phyloP scores from a whole-genome alignment of 495 filamentous ascomycete species.

The Penicillium taxi region DNA sequence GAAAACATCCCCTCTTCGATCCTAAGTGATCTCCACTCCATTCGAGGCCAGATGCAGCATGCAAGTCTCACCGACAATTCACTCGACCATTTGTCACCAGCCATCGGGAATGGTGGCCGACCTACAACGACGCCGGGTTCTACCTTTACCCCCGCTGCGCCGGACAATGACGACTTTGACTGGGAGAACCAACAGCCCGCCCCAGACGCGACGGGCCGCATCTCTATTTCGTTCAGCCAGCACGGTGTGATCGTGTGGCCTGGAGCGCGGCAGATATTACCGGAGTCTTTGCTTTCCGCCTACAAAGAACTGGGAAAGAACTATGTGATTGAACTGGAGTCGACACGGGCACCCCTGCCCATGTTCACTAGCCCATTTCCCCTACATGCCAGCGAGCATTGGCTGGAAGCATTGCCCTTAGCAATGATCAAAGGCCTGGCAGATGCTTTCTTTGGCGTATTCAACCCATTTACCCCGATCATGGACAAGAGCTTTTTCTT shows the following conservation, averaged over 20 bases:
- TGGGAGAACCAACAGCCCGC: conserved; percentile 25
- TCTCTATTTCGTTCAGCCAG: conserved; percentile 43
- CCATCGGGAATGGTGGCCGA: conserved; percentile 6
- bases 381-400: conserved; percentile 29
- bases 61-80: conserved; percentile 6
- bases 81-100: conserved; percentile 8
- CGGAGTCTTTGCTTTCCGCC: conserved; percentile 26
- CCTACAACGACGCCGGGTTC: conserved; percentile 8
- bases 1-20: conserved; percentile 34
- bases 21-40: conserved; percentile 26
- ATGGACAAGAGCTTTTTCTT: conserved; percentile 44
- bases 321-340: conserved; percentile 41
- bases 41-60: conserved; percentile 20
- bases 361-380: conserved; percentile 38
- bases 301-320: conserved; percentile 37
- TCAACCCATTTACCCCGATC: conserved; percentile 41
- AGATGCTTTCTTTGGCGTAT: conserved; percentile 38
- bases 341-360: conserved; percentile 29
- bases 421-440: conserved; percentile 38
- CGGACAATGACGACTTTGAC: conserved; percentile 29
- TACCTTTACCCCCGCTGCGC: conserved; percentile 24
- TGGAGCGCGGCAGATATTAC: conserved; percentile 32
- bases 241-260: conserved; percentile 43
- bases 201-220: conserved; percentile 24
- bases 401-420: conserved; percentile 35